Base-by-base conservation (phyloP, 2,329 filamentous ascomycete species). In the Aureobasidium subglaciale region DNA sequence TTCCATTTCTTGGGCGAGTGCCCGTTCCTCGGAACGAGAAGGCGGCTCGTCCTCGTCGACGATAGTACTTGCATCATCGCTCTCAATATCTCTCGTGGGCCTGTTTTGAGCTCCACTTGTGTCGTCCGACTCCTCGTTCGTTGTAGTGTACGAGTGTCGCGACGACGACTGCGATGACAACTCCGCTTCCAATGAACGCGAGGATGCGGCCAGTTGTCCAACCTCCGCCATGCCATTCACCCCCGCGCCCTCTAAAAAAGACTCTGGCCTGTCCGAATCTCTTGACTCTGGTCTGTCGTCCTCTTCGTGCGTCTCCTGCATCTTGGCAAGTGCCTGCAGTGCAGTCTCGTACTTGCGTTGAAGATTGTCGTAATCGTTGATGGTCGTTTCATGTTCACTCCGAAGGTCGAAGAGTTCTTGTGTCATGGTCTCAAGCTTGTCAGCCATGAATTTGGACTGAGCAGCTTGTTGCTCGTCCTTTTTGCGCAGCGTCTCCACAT, bases 161-260 rank as follows among this genome's bases (percentile, higher is more conserved):
- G 87, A 88, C 66, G 87, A 87, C 80, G 87, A 83, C 77, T 83
- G 89, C 70, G 87, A 95, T 66, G 89, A 95, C 70, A 96, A 81
- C 75, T 97, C 93, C 74, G 90, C 93, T 62, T 90, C 96, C 63
- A 96, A 86, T 67, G 90, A 96, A 71, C 86, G 90, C 75, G 90
- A 91, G 66, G 88, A 91, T 72, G 87, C 88, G 67, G 25, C 34
- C 43, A 77, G 79, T 73, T 83, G 83, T 71, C 76, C 75, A 78
- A 75, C 78, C 75, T 84, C 80, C 74, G 85, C 90, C 69, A 82
- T 75, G 68, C 84, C 86, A 73, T 81, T 86, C 66, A 84, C 82
- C 73, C 83, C 84, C 65, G 79, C 77, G 67, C 90, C 85, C 60
- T 84, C 90, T 82, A 93, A 85, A 85, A 93, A 93, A 79, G 90